Evolutionary conservation across 805 yeast species (phyloP), one percentile per base, ranked within the genome.

Genomic region (Lipomyces yamadae): DNA sequence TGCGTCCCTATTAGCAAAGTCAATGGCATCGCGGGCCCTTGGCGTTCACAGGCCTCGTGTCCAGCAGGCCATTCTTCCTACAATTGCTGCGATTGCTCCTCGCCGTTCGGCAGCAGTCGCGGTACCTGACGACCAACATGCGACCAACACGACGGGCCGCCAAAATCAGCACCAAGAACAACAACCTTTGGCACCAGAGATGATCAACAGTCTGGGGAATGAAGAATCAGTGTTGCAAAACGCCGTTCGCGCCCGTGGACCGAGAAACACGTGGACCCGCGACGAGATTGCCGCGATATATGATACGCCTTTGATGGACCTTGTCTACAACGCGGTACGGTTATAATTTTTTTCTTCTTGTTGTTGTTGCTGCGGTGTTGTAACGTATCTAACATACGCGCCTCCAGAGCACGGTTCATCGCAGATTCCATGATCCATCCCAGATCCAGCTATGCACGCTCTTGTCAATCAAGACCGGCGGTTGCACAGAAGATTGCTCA

Each of bases 401-500:
- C 34, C 35, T 32, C 13, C 53, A 63, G 70, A 53, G 67, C 62
- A 58, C 67, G 11, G 67, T 88, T 65, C 94, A 90, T 75, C 78
- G 92, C 53, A 81, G 80, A 66, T 84, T 82, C 77, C 92, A 90
- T 74, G 86, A 89, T 69, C 91, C 92, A 1, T 73, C 80, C 0
- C 86, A 88, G 74, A 88, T 89, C 33, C 95, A 90, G 74, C 80
- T 90, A 61, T 90, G 95, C 77, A 88, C 94, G 1, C 80, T 90
- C 71, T 81, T 89, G 79, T 86, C 86, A 67, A 89, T 90, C 75
- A 90, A 90, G 74, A 83, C 89, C 1, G 95, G 95, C 61, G 94
- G 95, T 0, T 89, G 95, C 74, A 81, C 91, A 1, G 95, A 90
- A 73, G 93, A 90, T 75, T 90, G 95, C 75, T 87, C 86, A 73